Evolutionary conservation across 768 basidiomycete species (phyloP), one percentile per base, ranked within the genome.

Genomic region (Leucosporidium creatinivorum): DNA sequence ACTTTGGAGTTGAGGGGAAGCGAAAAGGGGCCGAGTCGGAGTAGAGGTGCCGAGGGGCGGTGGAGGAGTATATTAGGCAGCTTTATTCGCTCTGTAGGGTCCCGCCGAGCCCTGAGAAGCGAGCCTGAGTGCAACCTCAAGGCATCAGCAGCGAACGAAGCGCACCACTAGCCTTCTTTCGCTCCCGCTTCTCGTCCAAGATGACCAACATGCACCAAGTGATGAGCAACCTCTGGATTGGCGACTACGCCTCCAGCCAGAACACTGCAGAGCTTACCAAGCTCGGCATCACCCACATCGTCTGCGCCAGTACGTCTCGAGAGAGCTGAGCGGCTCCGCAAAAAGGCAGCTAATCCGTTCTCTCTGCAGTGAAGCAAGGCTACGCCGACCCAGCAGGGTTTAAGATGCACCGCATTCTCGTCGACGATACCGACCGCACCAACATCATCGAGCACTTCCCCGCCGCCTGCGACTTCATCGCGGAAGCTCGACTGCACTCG

Each of bases 401-500:
- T 56, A 70, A 48, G 30, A 39, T 74, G 48, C 67, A 73, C 63
- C 70, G 68, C 3, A 68, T 76, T 7, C 57, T 62, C 0, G 65
- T 74, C 39, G 75, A 76, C 62, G 75, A 76, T 62, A 72, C 70
- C 1, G 66, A 48, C 52, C 60, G 51, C 39, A 72, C 75, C 49
- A 76, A 76, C 70, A 71, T 76, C 60, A 52, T 73, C 56, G 58
- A 62, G 33, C 72, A 70, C 57, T 69, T 70, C 56, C 33, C 48
- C 19, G 36, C 58, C 30, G 58, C 66, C 6, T 67, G 59, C 26
- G 63, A 68, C 39, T 68, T 73, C 62, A 76, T 76, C 33, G 18
- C 30, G 39, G 28, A 58, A 52, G 9, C 68, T 61, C 48, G 12
- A 26, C 28, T 23, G 1, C 50, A 62, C 17, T 61, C 58, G 10